Conservation (phyloP, 1,284 basidiomycete genomes). For the Vanrija sp. region DNA sequence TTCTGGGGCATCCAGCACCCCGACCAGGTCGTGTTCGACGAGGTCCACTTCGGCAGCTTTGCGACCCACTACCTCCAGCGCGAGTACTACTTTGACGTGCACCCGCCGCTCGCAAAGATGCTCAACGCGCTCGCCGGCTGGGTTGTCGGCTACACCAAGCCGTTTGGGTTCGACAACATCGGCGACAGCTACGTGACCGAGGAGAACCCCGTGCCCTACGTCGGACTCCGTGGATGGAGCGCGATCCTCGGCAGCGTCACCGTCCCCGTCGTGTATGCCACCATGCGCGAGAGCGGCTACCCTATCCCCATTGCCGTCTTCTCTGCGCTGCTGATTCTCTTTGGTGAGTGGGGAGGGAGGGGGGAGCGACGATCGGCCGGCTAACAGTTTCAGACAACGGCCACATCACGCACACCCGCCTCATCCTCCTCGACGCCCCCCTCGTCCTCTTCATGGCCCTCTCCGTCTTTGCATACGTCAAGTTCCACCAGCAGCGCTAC, state of each 20-base stretch:
- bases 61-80: conserved; percentile 84
- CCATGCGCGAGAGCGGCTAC: conserved; percentile 97
- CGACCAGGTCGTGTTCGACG: conserved; percentile 93
- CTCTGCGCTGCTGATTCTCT: conserved; percentile 76
- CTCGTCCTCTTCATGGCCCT: conserved; percentile 94
- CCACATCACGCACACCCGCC: conserved; percentile 88
- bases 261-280: conserved; percentile 84
- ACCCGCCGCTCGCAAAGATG: conserved; percentile 92
- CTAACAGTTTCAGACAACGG: conserved; percentile 70
- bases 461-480: conserved; percentile 90
- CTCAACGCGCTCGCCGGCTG: conserved; percentile 88
- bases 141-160: conserved; percentile 93
- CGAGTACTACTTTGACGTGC: conserved; percentile 99
- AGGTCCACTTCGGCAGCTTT: conserved; percentile 90
- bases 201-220: conserved; percentile 72
- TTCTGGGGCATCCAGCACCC: conserved; percentile 94
- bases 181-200: conserved; percentile 72
- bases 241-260: conserved; percentile 87
- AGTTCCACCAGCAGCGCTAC: conserved; percentile 93
- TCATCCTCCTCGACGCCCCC: conserved; percentile 92
- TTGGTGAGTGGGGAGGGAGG: conserved; percentile 60
- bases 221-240: conserved; percentile 86
- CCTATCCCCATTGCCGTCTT: conserved; percentile 83
- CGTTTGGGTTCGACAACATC: conserved; percentile 91
- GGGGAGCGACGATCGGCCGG: background rate